Evolutionary conservation across 1,139 yeast genomes (phyloP).

Genomic region (Petasospora fabianii): DNA sequence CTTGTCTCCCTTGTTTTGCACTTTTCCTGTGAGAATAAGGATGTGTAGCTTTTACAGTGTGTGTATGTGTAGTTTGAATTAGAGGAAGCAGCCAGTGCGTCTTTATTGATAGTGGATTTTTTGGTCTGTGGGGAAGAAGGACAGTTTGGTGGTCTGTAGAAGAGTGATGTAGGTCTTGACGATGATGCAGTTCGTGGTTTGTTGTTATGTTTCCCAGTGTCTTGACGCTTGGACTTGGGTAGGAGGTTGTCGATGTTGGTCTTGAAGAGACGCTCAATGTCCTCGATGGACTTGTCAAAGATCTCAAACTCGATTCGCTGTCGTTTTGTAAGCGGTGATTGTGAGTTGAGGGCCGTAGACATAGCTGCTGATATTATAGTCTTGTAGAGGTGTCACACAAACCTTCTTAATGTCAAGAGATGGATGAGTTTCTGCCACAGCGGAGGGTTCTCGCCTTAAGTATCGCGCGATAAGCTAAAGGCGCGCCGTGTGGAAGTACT

Average conservation of each 20-base stretch:
- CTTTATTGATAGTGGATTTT: no score
- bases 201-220: not conserved
- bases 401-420: not conserved
- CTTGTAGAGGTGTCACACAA: not conserved
- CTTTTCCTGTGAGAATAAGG: slow-evolving; percentile 5
- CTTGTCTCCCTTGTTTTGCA: slow-evolving; percentile 2
- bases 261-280: slow-evolving; percentile 32
- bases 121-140: not conserved
- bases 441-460: no score
- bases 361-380: not conserved
- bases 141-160: slow-evolving; percentile 2
- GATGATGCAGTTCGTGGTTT: not conserved
- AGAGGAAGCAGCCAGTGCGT: not conserved
- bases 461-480: no score
- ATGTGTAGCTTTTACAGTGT: slow-evolving; percentile 6
- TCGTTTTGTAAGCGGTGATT: slow-evolving; percentile 2
- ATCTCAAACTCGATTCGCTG: slow-evolving; percentile 12
- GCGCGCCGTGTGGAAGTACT: not conserved
- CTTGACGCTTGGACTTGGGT: not conserved
- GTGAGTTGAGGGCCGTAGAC: not conserved
- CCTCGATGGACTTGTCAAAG: slow-evolving; percentile 30
- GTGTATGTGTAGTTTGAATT: slow-evolving; percentile 7
- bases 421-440: not conserved
- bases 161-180: slow-evolving; percentile 2
- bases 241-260: slow-evolving; percentile 4